Conservation (phyloP, 768 basidiomycete genomes). For the Baorangia bicolor region DNA sequence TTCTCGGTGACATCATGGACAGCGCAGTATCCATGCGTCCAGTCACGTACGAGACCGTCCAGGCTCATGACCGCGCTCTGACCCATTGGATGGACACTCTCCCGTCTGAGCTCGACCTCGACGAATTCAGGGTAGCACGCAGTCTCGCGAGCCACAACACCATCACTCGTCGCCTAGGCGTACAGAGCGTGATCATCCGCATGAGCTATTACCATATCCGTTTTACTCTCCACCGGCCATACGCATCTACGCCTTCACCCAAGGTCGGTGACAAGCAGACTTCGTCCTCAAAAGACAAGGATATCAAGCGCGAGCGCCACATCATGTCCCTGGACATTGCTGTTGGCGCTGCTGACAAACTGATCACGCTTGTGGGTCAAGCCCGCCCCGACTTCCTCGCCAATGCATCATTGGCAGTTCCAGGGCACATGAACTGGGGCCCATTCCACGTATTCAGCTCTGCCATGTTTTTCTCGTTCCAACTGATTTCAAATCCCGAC, state of each 20-base stretch:
- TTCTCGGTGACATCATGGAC: slow-evolving; percentile 84
- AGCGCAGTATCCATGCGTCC: slow-evolving; percentile 77
- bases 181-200: slow-evolving; percentile 80
- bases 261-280: slow-evolving; percentile 28
- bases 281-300: slow-evolving; percentile 31
- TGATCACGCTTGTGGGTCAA: slow-evolving; percentile 76
- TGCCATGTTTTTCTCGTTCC: slow-evolving; percentile 91
- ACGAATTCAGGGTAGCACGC: slow-evolving; percentile 72
- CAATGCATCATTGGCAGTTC: slow-evolving; percentile 66
- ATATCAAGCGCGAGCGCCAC: slow-evolving; percentile 37
- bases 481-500: slow-evolving; percentile 76
- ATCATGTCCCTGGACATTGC: slow-evolving; percentile 70
- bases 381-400: slow-evolving; percentile 74
- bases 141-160: slow-evolving; percentile 64
- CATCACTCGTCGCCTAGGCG: slow-evolving; percentile 63
- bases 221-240: slow-evolving; percentile 81
- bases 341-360: slow-evolving; percentile 71
- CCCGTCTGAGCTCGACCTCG: slow-evolving; percentile 70
- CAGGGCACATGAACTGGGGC: slow-evolving; percentile 82
- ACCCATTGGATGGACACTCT: slow-evolving; percentile 77
- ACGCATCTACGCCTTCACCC: slow-evolving; percentile 41
- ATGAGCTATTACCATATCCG: slow-evolving; percentile 80
- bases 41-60: slow-evolving; percentile 73
- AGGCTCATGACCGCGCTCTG: slow-evolving; percentile 69
- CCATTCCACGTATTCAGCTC: slow-evolving; percentile 85